Percentiles rank a stretch among this genome's conserved stretches.
phyloP scores from a whole-genome alignment of 257 asterid genomes.

The Solanum gracilifrons region DNA sequence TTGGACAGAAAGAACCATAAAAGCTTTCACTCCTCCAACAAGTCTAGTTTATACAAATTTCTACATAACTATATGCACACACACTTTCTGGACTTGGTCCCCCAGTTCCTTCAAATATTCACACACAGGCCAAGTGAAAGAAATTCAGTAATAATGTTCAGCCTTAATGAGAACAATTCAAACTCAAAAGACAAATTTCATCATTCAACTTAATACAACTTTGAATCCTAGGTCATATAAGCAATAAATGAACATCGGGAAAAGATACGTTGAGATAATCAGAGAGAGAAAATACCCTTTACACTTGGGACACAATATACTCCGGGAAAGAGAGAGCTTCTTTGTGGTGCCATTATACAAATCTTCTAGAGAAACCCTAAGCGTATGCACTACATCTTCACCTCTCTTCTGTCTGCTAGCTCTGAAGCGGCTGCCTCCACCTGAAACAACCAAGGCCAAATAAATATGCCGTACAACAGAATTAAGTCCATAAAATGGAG shows the following conservation, averaged over 20 bases:
- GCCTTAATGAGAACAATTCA: not conserved
- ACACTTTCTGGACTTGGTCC: not conserved
- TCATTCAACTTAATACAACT: not conserved
- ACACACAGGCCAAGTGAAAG: not conserved
- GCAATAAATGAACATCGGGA: not conserved
- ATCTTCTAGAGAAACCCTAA: constrained; percentile 42
- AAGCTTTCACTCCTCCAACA: not conserved
- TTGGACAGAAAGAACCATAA: not conserved
- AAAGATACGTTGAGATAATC: not conserved
- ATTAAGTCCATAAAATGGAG: not conserved
- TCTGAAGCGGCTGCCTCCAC: constrained; percentile 18
- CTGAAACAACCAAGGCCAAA: not conserved
- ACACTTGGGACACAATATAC: constrained; percentile 36
- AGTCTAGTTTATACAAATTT: not conserved
- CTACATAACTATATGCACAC: not conserved
- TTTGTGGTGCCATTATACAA: constrained; percentile 41
- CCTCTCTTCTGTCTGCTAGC: constrained; percentile 21
- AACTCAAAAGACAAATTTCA: not conserved
- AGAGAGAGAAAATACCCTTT: constrained; percentile 29
- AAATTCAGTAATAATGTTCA: not conserved
- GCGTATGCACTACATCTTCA: constrained; percentile 34
- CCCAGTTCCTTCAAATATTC: not conserved
- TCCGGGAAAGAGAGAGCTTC: constrained; percentile 33
- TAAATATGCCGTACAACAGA: not conserved
- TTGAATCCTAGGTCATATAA: not conserved